Evolutionary conservation across 768 basidiomycete species (phyloP).

Genomic region (Cystofilobasidium ferigula): DNA sequence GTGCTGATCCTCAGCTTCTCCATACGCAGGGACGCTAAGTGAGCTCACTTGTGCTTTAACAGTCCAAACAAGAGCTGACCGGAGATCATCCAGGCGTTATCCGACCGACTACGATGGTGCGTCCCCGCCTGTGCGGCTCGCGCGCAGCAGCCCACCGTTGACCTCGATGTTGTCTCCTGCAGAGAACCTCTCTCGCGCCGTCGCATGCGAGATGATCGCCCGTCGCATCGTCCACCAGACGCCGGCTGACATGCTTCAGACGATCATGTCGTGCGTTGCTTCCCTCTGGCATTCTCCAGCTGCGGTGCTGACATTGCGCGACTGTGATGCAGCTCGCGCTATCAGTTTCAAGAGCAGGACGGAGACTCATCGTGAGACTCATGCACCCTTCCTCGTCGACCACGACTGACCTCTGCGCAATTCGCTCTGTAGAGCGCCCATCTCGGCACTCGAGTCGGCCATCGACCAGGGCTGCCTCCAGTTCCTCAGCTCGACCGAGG

Average conservation of each 20-base stretch:
- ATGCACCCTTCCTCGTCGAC: neutral
- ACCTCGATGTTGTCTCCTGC: slow-evolving; percentile 37
- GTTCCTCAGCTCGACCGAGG: slow-evolving; percentile 17
- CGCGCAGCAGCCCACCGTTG: no score
- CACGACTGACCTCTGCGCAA: no score
- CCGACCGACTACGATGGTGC: slow-evolving; percentile 16
- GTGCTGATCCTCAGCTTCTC: slow-evolving; percentile 71
- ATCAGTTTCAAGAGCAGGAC: slow-evolving; percentile 57
- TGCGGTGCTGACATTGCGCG: neutral
- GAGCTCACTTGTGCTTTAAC: slow-evolving; percentile 56
- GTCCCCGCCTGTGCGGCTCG: no score
- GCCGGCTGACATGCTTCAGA: slow-evolving; percentile 52
- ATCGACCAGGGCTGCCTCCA: slow-evolving; percentile 77
- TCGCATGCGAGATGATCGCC: slow-evolving; percentile 66
- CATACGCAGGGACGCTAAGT: slow-evolving; percentile 63
- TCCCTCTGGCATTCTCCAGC: neutral
- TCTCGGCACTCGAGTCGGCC: slow-evolving; percentile 76
- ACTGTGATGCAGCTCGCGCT: slow-evolving; percentile 50
- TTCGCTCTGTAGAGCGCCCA: slow-evolving; percentile 48
- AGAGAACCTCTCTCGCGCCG: slow-evolving; percentile 72
- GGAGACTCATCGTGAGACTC: slow-evolving; percentile 55
- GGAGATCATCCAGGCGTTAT: neutral
- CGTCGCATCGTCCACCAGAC: slow-evolving; percentile 63
- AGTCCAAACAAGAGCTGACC: slow-evolving; percentile 40
- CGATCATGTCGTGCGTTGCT: slow-evolving; percentile 46